A percentile compares a stretch with the other conserved stretches of the same genome.
These are phyloP conservation scores for Solanum habrochaites DNA, from an alignment of 257 asterid genomes.

Conservation along the genomic window DNA sequence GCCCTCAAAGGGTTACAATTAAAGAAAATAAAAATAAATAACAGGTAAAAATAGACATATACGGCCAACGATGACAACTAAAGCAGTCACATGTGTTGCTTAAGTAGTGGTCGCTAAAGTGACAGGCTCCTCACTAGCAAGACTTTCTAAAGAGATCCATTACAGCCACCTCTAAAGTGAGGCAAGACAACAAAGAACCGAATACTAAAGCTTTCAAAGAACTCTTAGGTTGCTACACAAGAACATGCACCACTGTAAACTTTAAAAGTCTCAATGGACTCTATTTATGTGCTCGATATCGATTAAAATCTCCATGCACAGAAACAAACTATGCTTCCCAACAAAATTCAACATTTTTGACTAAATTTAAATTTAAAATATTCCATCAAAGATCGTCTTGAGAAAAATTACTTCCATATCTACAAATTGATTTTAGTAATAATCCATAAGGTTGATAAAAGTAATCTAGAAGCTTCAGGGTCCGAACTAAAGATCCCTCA, in stretches of 20 bases:
- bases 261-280: background rate
- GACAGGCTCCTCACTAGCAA: background rate
- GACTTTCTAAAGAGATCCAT: background rate
- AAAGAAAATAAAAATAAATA: no score
- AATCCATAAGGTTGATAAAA: background rate
- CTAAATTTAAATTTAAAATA: no score
- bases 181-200: background rate
- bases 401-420: background rate
- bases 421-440: no score
- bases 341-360: background rate
- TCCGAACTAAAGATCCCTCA: background rate
- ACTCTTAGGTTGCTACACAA: background rate
- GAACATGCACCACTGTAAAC: background rate
- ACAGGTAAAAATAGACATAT: background rate
- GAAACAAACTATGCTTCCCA: background rate
- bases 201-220: background rate
- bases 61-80: background rate
- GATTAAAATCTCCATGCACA: background rate
- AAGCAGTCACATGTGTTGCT: background rate
- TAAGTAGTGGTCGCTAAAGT: background rate
- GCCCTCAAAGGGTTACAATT: background rate
- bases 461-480: background rate
- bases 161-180: background rate
- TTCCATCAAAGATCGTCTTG: background rate
- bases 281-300: background rate